Conservation (phyloP, 108 stramenopile genomes). For the Nitzschia putrida region DNA sequence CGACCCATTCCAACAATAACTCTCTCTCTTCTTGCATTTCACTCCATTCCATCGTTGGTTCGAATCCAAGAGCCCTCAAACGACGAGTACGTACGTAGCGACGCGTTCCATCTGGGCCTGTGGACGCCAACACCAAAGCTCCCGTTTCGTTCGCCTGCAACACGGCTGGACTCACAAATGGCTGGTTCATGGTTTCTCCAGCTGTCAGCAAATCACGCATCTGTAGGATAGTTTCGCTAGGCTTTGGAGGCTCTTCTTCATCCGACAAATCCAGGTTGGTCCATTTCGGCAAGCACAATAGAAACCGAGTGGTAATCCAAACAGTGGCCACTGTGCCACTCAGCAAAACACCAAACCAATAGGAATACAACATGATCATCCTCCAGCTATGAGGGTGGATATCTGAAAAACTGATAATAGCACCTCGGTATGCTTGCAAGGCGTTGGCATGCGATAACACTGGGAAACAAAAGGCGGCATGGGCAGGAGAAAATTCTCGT, state of each 20-base stretch:
- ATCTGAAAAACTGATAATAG: conserved; percentile 61
- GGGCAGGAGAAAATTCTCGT: conserved; percentile 76
- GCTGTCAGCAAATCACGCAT: conserved; percentile 54
- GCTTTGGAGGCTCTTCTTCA: conserved; percentile 74
- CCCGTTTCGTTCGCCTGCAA: conserved; percentile 83
- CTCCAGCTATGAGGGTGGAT: conserved; percentile 43
- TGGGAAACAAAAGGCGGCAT: conserved; percentile 80
- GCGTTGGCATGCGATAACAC: conserved; percentile 73
- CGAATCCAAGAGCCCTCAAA: conserved; percentile 69
- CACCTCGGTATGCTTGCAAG: conserved; percentile 77
- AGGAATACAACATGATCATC: conserved; percentile 48
- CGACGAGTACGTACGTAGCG: conserved; percentile 60
- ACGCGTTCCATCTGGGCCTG: conserved; percentile 43
- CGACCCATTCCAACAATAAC: conserved; percentile 54
- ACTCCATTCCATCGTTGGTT: conserved; percentile 68
- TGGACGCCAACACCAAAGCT: conserved; percentile 50
- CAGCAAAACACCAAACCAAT: conserved; percentile 61
- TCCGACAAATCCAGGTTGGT: conserved; percentile 52
- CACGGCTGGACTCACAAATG: conserved; percentile 71
- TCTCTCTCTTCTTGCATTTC: conserved; percentile 66
- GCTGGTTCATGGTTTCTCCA: conserved; percentile 67
- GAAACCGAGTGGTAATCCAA: conserved; percentile 58
- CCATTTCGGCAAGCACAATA: conserved; percentile 71
- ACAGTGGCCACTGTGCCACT: conserved; percentile 60
- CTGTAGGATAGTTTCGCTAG: conserved; percentile 62